Percentiles rank a stretch among this genome's conserved stretches.
Evolutionary conservation across 495 filamentous ascomycete genomes (phyloP).

Genomic region (Aspergillus homomorphus): DNA sequence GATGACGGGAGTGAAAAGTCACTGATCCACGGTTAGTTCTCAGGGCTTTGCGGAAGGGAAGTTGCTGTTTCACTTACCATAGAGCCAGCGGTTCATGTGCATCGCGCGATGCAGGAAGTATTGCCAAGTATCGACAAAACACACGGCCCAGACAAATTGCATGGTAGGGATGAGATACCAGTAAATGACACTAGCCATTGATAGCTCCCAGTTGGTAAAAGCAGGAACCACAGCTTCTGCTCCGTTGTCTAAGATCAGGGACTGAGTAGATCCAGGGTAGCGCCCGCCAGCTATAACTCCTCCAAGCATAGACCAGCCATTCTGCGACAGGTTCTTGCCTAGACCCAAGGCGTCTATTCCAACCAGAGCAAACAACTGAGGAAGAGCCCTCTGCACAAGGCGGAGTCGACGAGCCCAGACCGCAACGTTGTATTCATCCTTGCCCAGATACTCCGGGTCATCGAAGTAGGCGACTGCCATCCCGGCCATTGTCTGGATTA

Average conservation of each 20-base stretch:
- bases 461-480: conserved; percentile 62
- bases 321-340: conserved; percentile 35
- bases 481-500: conserved; percentile 74
- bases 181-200: conserved; percentile 71
- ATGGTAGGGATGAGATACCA: conserved; percentile 69
- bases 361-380: conserved; percentile 47
- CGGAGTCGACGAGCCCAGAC: conserved; percentile 76
- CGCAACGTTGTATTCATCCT: conserved; percentile 78
- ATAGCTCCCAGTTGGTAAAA: conserved; percentile 65
- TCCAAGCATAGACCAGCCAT: conserved; percentile 60
- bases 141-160: conserved; percentile 70
- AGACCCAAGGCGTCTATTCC: conserved; percentile 42
- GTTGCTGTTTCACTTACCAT: conserved; percentile 58
- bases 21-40: conserved; percentile 42
- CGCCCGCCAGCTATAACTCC: conserved; percentile 68
- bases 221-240: conserved; percentile 35
- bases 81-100: conserved; percentile 95
- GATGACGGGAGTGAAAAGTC: conserved; percentile 89
- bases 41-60: neutral
- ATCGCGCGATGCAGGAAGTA: conserved; percentile 94
- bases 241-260: conserved; percentile 32
- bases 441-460: conserved; percentile 60
- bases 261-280: conserved; percentile 54
- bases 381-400: conserved; percentile 65
- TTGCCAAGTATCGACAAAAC: conserved; percentile 88